Conservation (phyloP, 2,329 filamentous ascomycete genomes). For the Clathrospora elynae region DNA sequence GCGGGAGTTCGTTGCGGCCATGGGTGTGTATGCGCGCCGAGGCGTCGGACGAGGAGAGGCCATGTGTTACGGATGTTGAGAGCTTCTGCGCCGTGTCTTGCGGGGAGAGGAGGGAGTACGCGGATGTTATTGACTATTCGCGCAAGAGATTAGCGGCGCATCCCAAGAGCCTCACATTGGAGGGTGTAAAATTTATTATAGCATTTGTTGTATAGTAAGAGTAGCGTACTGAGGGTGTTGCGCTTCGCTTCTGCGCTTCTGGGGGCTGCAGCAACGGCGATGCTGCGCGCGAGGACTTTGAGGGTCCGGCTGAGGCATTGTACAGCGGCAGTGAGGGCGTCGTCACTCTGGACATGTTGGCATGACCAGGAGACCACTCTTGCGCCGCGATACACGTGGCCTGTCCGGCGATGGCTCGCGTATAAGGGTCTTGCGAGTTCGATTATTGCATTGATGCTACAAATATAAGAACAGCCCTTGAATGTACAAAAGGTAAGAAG, state of each 20-base stretch:
- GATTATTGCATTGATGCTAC: conserved; percentile 34
- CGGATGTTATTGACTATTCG: conserved; percentile 51
- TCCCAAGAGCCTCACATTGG: background rate
- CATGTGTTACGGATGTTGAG: conserved; percentile 80
- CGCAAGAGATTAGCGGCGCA: conserved; percentile 25
- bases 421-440: conserved; percentile 4
- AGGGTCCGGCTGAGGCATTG: conserved; percentile 51
- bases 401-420: conserved; percentile 22
- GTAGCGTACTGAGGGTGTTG: conserved; percentile 39
- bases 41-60: conserved; percentile 81
- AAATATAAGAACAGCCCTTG: conserved; percentile 5
- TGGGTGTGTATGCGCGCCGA: conserved; percentile 77
- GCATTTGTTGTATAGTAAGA: too few relatives aligned
- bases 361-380: conserved; percentile 50
- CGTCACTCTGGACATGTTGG: conserved; percentile 66
- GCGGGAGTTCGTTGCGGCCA: conserved; percentile 92
- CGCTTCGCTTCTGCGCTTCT: conserved; percentile 34
- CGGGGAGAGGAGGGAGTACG: conserved; percentile 70
- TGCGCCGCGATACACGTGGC: conserved; percentile 42
- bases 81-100: conserved; percentile 78
- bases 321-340: conserved; percentile 64
- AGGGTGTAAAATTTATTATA: too few relatives aligned
- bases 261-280: conserved; percentile 42
- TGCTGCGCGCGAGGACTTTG: conserved; percentile 33
- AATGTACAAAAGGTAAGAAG: conserved; percentile 1